These are phyloP conservation scores for Wickerhamomyces ciferrii DNA, from an alignment of 805 yeast species.

Conservation along the genomic window DNA sequence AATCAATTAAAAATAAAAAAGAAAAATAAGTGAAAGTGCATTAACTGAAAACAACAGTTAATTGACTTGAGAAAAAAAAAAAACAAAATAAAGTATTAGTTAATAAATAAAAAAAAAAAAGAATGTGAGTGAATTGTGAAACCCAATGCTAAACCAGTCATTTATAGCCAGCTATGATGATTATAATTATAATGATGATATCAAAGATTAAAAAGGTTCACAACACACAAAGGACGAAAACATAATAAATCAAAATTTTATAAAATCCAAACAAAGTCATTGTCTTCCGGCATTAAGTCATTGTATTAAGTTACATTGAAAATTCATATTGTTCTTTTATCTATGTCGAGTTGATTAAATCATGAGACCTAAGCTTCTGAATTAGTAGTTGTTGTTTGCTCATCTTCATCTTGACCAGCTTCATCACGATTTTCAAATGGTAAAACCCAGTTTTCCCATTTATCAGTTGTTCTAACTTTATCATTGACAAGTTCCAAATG, in stretches of 20 bases:
- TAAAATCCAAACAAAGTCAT: not conserved
- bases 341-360: not conserved
- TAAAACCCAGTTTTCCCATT: slow-evolving; percentile 66
- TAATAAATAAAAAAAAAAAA: too few species aligned
- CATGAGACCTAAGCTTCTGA: not conserved
- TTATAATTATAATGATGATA: too few species aligned
- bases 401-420: slow-evolving; percentile 38
- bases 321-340: not conserved
- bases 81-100: too few species aligned
- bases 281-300: not conserved
- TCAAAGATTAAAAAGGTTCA: not conserved
- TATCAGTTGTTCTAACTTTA: slow-evolving; percentile 53
- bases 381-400: slow-evolving; percentile 1
- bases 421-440: slow-evolving; percentile 41
- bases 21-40: not conserved
- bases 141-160: too few species aligned
- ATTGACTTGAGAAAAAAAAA: not conserved
- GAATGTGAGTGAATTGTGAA: not conserved
- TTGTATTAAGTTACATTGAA: not conserved
- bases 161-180: not conserved
- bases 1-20: not conserved
- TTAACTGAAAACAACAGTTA: not conserved
- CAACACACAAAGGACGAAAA: not conserved
- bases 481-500: slow-evolving; percentile 26
- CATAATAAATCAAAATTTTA: not conserved